Percentiles rank a stretch among this genome's conserved stretches.
phyloP scores from a whole-genome alignment of 768 basidiomycete genomes.

The Hypholoma fasciculare region DNA sequence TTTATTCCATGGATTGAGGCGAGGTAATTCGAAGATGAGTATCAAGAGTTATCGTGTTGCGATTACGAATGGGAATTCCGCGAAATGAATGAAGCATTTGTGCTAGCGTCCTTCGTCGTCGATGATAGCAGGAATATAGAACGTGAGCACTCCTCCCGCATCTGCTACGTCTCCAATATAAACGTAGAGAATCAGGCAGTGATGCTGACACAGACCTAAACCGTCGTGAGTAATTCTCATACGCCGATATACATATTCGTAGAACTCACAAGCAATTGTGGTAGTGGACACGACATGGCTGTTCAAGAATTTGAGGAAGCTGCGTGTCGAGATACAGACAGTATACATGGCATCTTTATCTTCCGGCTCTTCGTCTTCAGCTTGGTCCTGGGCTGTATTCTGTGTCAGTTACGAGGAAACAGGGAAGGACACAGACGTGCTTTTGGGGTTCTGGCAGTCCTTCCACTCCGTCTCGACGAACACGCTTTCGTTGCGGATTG shows the following conservation, averaged over 20 bases:
- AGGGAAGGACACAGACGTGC: slow-evolving; percentile 22
- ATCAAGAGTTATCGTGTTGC: no score
- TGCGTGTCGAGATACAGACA: slow-evolving; percentile 69
- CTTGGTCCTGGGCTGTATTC: slow-evolving; percentile 30
- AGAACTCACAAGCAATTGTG: slow-evolving; percentile 77
- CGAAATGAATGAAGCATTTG: no score
- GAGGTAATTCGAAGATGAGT: no score
- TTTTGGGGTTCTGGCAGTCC: slow-evolving; percentile 65
- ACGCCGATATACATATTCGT: not conserved
- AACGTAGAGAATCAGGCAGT: slow-evolving; percentile 87
- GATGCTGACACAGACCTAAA: slow-evolving; percentile 76
- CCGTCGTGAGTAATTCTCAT: not conserved
- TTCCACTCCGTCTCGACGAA: slow-evolving; percentile 80
- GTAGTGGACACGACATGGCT: slow-evolving; percentile 80
- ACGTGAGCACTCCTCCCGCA: slow-evolving; percentile 83
- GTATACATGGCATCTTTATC: slow-evolving; percentile 63
- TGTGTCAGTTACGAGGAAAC: not conserved
- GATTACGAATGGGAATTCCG: no score
- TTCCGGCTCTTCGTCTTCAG: slow-evolving; percentile 34
- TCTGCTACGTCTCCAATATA: slow-evolving; percentile 82
- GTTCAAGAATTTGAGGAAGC: slow-evolving; percentile 80
- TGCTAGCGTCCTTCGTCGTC: slow-evolving; percentile 37
- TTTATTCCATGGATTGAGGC: no score
- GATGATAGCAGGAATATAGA: slow-evolving; percentile 81
- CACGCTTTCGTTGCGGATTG: slow-evolving; percentile 71